A percentile compares a stretch with the other conserved stretches of the same genome.
These are phyloP conservation scores for Danielozyma ontarioensis DNA, from an alignment of 805 yeast species.

Conservation along the genomic window DNA sequence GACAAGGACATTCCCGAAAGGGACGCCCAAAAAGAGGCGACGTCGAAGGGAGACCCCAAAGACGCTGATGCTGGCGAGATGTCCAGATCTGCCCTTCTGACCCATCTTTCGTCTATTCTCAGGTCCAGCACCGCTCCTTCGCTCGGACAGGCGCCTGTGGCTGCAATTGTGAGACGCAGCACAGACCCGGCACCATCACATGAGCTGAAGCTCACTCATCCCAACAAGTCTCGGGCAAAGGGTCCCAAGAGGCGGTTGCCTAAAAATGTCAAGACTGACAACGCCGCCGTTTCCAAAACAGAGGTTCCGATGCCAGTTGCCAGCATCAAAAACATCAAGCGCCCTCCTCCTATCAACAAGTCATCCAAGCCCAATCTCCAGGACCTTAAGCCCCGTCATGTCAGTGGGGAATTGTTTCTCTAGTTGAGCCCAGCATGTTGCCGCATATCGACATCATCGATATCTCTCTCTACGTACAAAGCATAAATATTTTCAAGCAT, in stretches of 20 bases:
- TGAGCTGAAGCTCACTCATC: conserved; percentile 30
- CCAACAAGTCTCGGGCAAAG: conserved; percentile 42
- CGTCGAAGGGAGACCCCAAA: no score
- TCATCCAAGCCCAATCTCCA: conserved; percentile 16
- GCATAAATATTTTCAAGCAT: no score
- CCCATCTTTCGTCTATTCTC: conserved; percentile 20
- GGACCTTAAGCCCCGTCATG: conserved; percentile 18
- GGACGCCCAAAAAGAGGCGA: conserved; percentile 1
- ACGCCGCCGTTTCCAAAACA: neutral
- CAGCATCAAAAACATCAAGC: conserved; percentile 3
- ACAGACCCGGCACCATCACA: conserved; percentile 1
- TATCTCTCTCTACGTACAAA: no score
- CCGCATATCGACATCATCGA: neutral
- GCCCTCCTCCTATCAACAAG: conserved; percentile 20
- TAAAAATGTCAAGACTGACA: conserved; percentile 7
- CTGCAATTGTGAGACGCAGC: neutral
- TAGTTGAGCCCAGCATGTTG: conserved; percentile 4
- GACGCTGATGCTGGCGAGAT: no score
- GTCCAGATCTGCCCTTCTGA: conserved; percentile 14
- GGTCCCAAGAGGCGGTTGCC: conserved; percentile 53
- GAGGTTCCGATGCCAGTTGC: neutral
- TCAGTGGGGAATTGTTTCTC: conserved; percentile 29
- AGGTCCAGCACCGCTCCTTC: conserved; percentile 25
- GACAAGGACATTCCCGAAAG: conserved; percentile 1
- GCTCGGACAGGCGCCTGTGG: conserved; percentile 1